These are phyloP conservation scores for Gastrolobium bilobum DNA, from an alignment of 306 rosid species.

Conservation along the genomic window DNA sequence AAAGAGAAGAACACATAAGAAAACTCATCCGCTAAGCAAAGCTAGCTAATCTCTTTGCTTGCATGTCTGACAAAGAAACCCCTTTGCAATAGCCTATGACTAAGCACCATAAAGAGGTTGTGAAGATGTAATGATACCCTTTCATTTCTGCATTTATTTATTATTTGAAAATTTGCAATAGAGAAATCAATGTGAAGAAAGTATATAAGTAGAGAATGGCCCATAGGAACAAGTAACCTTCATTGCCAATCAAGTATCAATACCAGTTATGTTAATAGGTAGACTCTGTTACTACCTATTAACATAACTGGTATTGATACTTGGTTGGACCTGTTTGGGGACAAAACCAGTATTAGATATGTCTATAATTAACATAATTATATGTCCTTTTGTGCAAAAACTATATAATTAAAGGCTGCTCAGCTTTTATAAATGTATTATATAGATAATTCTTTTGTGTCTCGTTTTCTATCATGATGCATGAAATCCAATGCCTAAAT, in stretches of 20 bases:
- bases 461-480: background rate
- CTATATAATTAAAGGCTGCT: background rate
- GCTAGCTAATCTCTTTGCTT: background rate
- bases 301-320: slow-evolving; percentile 2
- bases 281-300: background rate
- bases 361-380: no score
- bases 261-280: no score
- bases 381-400: slow-evolving; percentile 17
- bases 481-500: slow-evolving; percentile 15
- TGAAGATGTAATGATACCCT: no score
- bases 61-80: background rate
- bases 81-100: background rate
- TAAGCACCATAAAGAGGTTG: background rate
- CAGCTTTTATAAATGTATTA: background rate
- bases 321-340: slow-evolving; percentile 12
- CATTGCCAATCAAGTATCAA: no score
- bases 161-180: no score
- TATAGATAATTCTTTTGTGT: slow-evolving; percentile 33
- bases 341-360: background rate
- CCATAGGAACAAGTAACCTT: no score
- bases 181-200: no score
- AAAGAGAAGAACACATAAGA: background rate
- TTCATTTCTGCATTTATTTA: no score
- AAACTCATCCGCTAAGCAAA: background rate
- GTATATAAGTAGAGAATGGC: no score